phyloP scores from a whole-genome alignment of 1,284 basidiomycete genomes.

The Pterulicium gracile region DNA sequence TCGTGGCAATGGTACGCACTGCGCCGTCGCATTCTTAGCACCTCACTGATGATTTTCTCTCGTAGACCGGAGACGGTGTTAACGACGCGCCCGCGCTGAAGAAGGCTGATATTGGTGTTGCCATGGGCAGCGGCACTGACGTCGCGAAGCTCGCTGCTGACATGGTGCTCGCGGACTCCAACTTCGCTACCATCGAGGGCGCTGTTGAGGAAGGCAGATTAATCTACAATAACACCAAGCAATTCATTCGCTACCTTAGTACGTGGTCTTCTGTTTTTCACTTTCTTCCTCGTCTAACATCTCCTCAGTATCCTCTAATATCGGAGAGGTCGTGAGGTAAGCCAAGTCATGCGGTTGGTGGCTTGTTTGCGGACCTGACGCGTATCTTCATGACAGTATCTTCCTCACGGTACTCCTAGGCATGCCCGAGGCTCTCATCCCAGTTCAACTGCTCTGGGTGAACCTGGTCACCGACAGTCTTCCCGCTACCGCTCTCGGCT shows the following conservation, averaged over 20 bases:
- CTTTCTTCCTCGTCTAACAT: conserved; percentile 17
- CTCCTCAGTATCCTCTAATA: conserved; percentile 92
- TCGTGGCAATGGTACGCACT: conserved; percentile 88
- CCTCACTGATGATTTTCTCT: conserved; percentile 10
- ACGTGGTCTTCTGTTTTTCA: conserved; percentile 19
- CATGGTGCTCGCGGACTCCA: conserved; percentile 87
- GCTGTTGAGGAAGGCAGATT: conserved; percentile 95
- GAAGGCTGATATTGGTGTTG: conserved; percentile 95
- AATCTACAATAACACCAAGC: conserved; percentile 99
- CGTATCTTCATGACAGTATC: conserved; percentile 43
- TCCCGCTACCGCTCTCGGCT: conserved; percentile 96
- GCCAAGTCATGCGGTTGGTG: conserved; percentile 8
- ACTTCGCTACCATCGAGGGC: conserved; percentile 87
- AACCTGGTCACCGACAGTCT: conserved; percentile 94
- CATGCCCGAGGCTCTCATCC: conserved; percentile 98
- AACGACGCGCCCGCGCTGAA: conserved; percentile 97
- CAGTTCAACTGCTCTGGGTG: conserved; percentile 96
- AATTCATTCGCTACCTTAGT: conserved; percentile 92
- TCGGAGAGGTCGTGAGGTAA: conserved; percentile 90
- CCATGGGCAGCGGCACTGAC: conserved; percentile 99
- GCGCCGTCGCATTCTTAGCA: conserved; percentile 7
- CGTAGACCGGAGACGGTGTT: conserved; percentile 83
- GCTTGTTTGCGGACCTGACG: conserved; percentile 3
- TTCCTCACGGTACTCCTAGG: conserved; percentile 95
- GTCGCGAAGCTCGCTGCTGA: conserved; percentile 98